Percentiles rank a stretch among this genome's conserved stretches.
These are phyloP conservation scores for Lactifluus subvellereus DNA, from an alignment of 768 basidiomycete species.

Conservation along the genomic window DNA sequence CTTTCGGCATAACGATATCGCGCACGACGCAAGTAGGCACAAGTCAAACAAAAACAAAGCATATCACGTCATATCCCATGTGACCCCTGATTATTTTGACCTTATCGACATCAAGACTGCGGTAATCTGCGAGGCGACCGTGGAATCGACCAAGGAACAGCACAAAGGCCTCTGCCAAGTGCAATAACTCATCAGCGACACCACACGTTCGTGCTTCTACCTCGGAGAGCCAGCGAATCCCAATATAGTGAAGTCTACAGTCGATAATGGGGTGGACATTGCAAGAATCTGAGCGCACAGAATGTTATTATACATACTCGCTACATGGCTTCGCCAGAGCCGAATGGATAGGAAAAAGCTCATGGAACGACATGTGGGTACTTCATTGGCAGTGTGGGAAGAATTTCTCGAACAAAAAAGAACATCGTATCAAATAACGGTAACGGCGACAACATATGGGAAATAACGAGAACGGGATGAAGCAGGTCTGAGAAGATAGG, in stretches of 20 bases:
- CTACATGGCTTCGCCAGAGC: constrained; percentile 15
- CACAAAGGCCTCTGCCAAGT: neutral
- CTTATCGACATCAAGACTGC: neutral
- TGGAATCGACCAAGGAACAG: neutral
- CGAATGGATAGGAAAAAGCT: constrained; percentile 5
- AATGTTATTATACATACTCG: constrained; percentile 18
- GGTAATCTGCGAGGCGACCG: constrained; percentile 3
- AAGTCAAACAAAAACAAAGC: neutral
- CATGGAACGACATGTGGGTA: constrained; percentile 3
- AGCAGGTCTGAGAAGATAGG: neutral
- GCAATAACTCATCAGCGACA: neutral
- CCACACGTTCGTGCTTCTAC: neutral
- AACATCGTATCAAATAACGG: neutral
- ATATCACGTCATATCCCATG: neutral
- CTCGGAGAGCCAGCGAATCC: neutral
- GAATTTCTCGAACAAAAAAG: neutral
- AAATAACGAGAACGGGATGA: neutral
- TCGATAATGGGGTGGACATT: neutral
- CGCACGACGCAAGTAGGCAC: neutral
- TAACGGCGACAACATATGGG: neutral
- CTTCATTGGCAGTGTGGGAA: constrained; percentile 7
- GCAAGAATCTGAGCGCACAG: neutral
- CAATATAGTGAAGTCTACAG: neutral
- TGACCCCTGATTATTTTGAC: neutral
- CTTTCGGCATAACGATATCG: neutral